A percentile compares a stretch with the other conserved stretches of the same genome.
Conservation (phyloP, 2,329 filamentous ascomycete species). For the Cladosporium sp. region DNA sequence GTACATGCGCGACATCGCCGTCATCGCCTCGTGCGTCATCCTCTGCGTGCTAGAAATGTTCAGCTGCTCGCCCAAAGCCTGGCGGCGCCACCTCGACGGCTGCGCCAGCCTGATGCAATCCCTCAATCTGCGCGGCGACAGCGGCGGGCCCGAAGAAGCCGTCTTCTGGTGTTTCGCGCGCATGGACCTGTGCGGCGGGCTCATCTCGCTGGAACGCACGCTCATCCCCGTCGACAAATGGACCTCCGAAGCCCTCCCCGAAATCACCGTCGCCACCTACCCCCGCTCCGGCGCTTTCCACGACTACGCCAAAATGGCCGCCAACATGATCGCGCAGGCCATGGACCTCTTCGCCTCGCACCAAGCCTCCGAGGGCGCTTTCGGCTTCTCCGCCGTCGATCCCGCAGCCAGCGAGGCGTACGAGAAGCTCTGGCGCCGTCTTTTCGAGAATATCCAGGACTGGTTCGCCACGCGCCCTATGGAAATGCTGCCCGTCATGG, state of each 20-base stretch:
- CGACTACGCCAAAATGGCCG: conserved; percentile 54
- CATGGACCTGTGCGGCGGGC: conserved; percentile 52
- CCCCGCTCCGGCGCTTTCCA: conserved; percentile 35
- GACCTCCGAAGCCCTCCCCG: conserved; percentile 34
- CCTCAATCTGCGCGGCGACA: conserved; percentile 46
- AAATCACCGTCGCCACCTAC: conserved; percentile 30
- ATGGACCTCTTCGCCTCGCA: conserved; percentile 17
- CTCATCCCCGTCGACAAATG: conserved; percentile 46
- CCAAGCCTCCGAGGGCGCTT: conserved; percentile 9
- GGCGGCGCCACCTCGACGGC: conserved; percentile 51
- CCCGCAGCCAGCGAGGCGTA: conserved; percentile 17
- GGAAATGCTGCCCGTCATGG: conserved; percentile 25
- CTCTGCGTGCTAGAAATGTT: conserved; percentile 44
- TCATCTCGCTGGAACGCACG: conserved; percentile 48
- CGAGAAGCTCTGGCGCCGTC: conserved; percentile 18
- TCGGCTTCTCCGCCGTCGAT: conserved; percentile 1
- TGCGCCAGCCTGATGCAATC: conserved; percentile 49
- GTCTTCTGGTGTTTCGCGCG: conserved; percentile 54
- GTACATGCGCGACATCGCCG: conserved; percentile 38
- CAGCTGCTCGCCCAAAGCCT: conserved; percentile 43
- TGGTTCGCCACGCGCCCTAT: conserved; percentile 22
- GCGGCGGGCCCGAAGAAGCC: conserved; percentile 46
- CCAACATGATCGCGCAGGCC: conserved; percentile 49
- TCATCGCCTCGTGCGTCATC: conserved; percentile 42
- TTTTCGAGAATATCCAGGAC: conserved; percentile 22